phyloP scores from a whole-genome alignment of 805 yeast species.

The Hanseniaspora thailandica region DNA sequence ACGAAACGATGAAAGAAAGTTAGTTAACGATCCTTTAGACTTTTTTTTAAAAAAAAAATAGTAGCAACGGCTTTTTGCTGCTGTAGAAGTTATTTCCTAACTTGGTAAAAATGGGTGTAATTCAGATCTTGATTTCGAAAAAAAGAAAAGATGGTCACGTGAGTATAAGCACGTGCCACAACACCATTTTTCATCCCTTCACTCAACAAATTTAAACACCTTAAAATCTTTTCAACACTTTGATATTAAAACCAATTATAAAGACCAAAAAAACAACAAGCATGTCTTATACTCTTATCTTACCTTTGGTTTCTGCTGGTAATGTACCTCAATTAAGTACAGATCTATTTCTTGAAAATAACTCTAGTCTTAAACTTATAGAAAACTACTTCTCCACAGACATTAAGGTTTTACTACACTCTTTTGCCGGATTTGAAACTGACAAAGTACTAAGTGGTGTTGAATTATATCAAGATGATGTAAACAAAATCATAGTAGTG shows the following conservation, averaged over 20 bases:
- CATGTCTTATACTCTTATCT: constrained; percentile 34
- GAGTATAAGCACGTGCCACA: not conserved
- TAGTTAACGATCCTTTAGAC: too few species aligned
- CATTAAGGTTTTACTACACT: constrained; percentile 53
- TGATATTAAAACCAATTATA: not conserved
- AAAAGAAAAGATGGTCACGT: not conserved
- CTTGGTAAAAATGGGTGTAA: too few species aligned
- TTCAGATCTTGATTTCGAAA: too few species aligned
- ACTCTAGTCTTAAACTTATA: constrained; percentile 41
- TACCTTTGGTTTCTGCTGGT: constrained; percentile 79
- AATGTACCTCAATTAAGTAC: constrained; percentile 76
- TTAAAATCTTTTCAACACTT: too few species aligned
- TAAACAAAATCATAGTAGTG: constrained; percentile 40
- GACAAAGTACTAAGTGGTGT: constrained; percentile 43
- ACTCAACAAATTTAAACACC: too few species aligned
- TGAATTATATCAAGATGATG: constrained; percentile 46
- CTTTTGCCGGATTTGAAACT: constrained; percentile 54
- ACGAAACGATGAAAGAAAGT: too few species aligned
- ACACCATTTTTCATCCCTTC: too few species aligned
- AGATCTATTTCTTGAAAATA: constrained; percentile 57
- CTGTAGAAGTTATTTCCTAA: too few species aligned
- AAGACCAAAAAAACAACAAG: not conserved
- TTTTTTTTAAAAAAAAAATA: too few species aligned
- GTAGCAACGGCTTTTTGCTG: too few species aligned
- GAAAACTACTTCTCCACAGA: constrained; percentile 22